Percentiles rank a stretch among this genome's conserved stretches.
phyloP scores from a whole-genome alignment of 2,329 filamentous ascomycete genomes.

The Arthrobotrys sinensis region DNA sequence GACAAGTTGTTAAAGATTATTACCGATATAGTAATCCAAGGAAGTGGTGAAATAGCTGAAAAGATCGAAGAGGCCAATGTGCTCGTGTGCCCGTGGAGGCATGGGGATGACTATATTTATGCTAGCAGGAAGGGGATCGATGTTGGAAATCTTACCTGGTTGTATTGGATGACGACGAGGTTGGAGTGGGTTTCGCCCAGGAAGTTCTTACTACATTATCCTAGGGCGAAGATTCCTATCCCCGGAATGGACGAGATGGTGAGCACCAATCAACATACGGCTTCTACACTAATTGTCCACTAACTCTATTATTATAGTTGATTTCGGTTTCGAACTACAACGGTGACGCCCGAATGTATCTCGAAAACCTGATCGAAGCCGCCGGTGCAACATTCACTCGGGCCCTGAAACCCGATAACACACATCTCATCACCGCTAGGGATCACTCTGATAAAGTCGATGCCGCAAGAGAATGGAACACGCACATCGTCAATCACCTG shows the following conservation, averaged over 20 bases:
- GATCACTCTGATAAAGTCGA: conserved; percentile 90
- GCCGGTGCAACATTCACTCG: conserved; percentile 92
- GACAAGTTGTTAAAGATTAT: conserved; percentile 78
- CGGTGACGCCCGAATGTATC: conserved; percentile 90
- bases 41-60: conserved; percentile 79
- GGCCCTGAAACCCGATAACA: conserved; percentile 95
- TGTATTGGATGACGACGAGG: conserved; percentile 90
- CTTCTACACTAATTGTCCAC: conserved; percentile 2
- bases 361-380: conserved; percentile 90
- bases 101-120: conserved; percentile 81
- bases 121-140: conserved; percentile 84
- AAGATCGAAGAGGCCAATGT: conserved; percentile 81
- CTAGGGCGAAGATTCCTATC: conserved; percentile 81
- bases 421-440: conserved; percentile 92
- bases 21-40: conserved; percentile 77
- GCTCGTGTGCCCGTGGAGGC: conserved; percentile 88
- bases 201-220: conserved; percentile 89
- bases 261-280: conserved; percentile 7
- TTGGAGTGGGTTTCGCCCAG: conserved; percentile 91
- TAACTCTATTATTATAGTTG: conserved; percentile 68
- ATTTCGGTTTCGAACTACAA: conserved; percentile 98
- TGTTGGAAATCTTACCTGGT: conserved; percentile 92
- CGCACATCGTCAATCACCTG: conserved; percentile 91
- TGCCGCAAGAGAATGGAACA: conserved; percentile 91
- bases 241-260: conserved; percentile 78